Conservation (phyloP, 2,329 filamentous ascomycete genomes). For the Cladosporium sp. region DNA sequence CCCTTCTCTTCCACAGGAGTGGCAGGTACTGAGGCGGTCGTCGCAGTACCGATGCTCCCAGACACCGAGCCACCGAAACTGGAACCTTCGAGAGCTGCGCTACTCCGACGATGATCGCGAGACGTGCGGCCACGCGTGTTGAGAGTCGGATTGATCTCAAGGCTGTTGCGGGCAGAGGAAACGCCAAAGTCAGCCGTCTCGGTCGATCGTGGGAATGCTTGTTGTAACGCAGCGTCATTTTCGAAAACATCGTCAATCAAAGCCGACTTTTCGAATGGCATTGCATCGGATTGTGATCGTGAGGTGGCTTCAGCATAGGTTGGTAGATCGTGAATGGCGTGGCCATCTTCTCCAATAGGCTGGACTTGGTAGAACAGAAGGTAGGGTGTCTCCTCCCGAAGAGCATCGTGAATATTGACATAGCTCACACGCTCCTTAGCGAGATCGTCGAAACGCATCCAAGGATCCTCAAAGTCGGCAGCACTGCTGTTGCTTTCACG, state of each 20-base stretch:
- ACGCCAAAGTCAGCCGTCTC: slow-evolving; percentile 25
- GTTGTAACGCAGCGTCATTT: slow-evolving; percentile 18
- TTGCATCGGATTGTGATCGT: slow-evolving; percentile 29
- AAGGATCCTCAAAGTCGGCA: slow-evolving; percentile 70
- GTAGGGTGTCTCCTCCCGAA: slow-evolving; percentile 89
- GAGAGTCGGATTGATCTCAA: slow-evolving; percentile 31
- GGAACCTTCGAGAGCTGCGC: slow-evolving; percentile 42
- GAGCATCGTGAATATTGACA: slow-evolving; percentile 74
- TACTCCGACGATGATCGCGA: slow-evolving; percentile 41
- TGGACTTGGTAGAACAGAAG: slow-evolving; percentile 94
- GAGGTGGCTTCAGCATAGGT: slow-evolving; percentile 44
- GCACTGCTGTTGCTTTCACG: slow-evolving; percentile 45
- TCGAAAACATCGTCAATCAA: slow-evolving; percentile 23
- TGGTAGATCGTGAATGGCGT: slow-evolving; percentile 39
- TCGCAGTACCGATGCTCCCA: slow-evolving; percentile 27
- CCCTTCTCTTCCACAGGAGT: slow-evolving; percentile 47
- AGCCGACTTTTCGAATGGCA: slow-evolving; percentile 30
- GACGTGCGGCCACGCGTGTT: slow-evolving; percentile 38
- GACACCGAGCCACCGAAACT: slow-evolving; percentile 34
- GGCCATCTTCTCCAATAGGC: slow-evolving; percentile 72
- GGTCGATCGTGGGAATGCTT: slow-evolving; percentile 14
- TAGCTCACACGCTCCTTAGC: slow-evolving; percentile 67
- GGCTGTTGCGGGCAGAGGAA: slow-evolving; percentile 31
- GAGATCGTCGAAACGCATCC: slow-evolving; percentile 95
- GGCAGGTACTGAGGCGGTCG: slow-evolving; percentile 33